Percentiles rank a stretch among this genome's conserved stretches.
These are phyloP conservation scores for Candolleomyces aberdarensis DNA, from an alignment of 768 basidiomycete species.

Conservation along the genomic window DNA sequence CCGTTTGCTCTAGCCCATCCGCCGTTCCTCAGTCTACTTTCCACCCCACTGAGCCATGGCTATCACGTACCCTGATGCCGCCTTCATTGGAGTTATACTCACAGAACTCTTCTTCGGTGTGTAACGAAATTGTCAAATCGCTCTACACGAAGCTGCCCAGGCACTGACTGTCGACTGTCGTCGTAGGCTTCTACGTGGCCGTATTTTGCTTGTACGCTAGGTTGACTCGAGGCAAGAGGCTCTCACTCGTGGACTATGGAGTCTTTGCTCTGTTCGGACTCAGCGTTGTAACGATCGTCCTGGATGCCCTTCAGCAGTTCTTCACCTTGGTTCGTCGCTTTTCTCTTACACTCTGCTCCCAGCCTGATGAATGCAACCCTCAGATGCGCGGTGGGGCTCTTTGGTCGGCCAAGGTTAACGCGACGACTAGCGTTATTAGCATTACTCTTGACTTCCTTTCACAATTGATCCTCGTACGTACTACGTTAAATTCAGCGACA, in stretches of 20 bases:
- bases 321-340: background rate
- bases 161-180: background rate
- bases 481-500: background rate
- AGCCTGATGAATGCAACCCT: background rate
- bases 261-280: background rate
- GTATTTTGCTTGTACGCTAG: background rate
- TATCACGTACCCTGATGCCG: background rate
- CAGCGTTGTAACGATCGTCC: background rate
- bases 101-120: background rate
- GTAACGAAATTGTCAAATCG: background rate
- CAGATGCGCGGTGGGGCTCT: background rate
- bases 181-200: background rate
- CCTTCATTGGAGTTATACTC: background rate
- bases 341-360: background rate
- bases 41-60: background rate
- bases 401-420: background rate
- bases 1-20: no score
- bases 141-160: background rate
- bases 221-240: background rate
- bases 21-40: no score
- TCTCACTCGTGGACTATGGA: background rate
- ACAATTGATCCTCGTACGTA: background rate
- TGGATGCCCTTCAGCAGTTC: background rate
- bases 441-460: background rate
- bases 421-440: background rate